phyloP scores from a whole-genome alignment of 768 basidiomycete species.

The Podaxis pistillaris region DNA sequence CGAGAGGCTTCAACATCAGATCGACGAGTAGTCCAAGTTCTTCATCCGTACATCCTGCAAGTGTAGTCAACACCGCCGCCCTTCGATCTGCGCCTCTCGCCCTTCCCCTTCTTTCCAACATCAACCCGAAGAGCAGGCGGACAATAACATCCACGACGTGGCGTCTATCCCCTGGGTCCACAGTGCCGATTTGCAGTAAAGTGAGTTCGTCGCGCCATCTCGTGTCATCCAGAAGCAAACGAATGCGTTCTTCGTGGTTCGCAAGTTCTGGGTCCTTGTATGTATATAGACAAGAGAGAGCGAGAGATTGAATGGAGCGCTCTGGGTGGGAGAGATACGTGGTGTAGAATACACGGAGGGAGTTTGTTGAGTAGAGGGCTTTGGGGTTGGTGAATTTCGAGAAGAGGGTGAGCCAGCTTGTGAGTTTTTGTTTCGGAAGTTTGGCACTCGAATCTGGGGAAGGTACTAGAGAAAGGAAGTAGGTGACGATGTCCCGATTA shows the following conservation, averaged over 20 bases:
- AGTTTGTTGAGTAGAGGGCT: conserved; percentile 68
- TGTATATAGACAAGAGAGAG: conserved; percentile 77
- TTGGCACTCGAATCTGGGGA: conserved; percentile 27
- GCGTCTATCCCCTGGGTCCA: conserved; percentile 52
- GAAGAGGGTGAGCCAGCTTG: conserved; percentile 80
- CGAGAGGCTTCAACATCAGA: conserved; percentile 81
- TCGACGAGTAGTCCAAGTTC: conserved; percentile 81
- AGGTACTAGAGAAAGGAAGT: conserved; percentile 59
- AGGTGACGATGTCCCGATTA: conserved; percentile 81
- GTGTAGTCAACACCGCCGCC: conserved; percentile 69
- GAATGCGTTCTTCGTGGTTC: conserved; percentile 63
- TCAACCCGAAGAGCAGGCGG: conserved; percentile 81
- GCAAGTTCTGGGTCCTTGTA: conserved; percentile 68
- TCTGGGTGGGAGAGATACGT: conserved; percentile 86
- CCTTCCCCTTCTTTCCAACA: conserved; percentile 78
- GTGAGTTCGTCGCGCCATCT: conserved; percentile 88
- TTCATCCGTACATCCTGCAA: conserved; percentile 66
- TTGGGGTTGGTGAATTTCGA: conserved; percentile 94
- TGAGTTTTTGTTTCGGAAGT: conserved; percentile 61
- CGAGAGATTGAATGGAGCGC: conserved; percentile 66
- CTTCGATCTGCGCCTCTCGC: conserved; percentile 66
- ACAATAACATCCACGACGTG: conserved; percentile 71
- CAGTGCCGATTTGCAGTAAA: conserved; percentile 59
- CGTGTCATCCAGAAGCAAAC: conserved; percentile 75
- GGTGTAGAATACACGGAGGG: conserved; percentile 64